Percentiles rank a stretch among this genome's conserved stretches.
These are phyloP conservation scores for Populus hybrid DNA, from an alignment of 441 rosid species.

Conservation along the genomic window DNA sequence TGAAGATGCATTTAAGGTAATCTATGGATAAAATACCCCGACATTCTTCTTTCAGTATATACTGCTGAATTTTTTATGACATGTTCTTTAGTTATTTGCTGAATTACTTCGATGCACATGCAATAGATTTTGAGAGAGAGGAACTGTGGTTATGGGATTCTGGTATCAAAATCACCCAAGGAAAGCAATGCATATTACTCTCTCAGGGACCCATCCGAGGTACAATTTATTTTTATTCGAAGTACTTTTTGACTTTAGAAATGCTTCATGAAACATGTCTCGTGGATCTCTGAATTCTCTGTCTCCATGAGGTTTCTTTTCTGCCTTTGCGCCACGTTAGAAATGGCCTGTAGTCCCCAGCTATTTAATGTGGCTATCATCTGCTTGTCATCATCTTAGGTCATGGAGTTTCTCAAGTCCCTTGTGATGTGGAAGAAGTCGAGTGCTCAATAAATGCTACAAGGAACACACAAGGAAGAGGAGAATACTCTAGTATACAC, in stretches of 20 bases:
- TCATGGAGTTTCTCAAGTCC: conserved; percentile 78
- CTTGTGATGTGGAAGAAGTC: conserved; percentile 73
- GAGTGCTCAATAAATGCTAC: conserved; percentile 34
- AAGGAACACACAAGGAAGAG: conserved; percentile 9
- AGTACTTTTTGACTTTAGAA: background rate
- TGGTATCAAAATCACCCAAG: conserved; percentile 81
- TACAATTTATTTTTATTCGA: conserved; percentile 12
- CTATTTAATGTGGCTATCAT: background rate
- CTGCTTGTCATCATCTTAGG: conserved; percentile 33
- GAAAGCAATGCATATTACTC: conserved; percentile 85
- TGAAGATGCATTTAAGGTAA: conserved; percentile 95
- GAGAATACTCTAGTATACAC: conserved; percentile 17
- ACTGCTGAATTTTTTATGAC: background rate
- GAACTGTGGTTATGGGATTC: conserved; percentile 70
- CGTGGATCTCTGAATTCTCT: too few relatives aligned
- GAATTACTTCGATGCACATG: background rate
- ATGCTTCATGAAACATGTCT: too few relatives aligned
- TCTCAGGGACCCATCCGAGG: conserved; percentile 86
- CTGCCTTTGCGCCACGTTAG: too few relatives aligned
- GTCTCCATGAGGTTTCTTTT: too few relatives aligned
- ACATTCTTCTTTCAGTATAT: background rate
- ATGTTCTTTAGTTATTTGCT: background rate
- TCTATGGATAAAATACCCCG: background rate
- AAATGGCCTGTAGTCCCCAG: background rate
- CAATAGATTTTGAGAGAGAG: conserved; percentile 72